Conservation (phyloP, 2,329 filamentous ascomycete genomes). For the Pseudonectria foliicola region DNA sequence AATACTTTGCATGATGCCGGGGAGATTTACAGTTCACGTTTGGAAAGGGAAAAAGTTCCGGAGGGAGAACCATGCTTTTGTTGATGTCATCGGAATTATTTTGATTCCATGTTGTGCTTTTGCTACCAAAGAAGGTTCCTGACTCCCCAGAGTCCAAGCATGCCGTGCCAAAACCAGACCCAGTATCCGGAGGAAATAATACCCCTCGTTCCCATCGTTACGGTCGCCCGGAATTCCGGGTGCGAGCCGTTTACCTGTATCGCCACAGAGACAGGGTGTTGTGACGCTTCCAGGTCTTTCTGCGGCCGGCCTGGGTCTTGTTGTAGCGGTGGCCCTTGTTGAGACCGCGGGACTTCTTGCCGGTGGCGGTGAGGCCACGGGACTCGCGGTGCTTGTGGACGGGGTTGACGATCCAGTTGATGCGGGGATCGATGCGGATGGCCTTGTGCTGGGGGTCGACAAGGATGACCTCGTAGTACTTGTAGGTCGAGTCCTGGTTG, state of each 20-base stretch:
- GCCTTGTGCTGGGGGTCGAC: constrained; percentile 99
- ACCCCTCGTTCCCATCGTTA: constrained; percentile 11
- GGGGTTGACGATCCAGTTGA: constrained; percentile 99
- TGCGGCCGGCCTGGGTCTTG: constrained; percentile 93
- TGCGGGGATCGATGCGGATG: constrained; percentile 96
- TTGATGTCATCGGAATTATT: constrained; percentile 21
- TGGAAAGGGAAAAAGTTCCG: constrained; percentile 3
- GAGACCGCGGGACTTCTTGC: constrained; percentile 99
- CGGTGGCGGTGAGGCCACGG: constrained; percentile 93
- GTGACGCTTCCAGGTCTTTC: constrained; percentile 99
- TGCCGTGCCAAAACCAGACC: constrained; percentile 26
- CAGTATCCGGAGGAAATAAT: constrained; percentile 15
- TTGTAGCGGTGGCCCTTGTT: constrained; percentile 99
- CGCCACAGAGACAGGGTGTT: constrained; percentile 99
- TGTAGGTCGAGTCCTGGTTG: constrained; percentile 99
- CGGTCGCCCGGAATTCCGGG: not conserved
- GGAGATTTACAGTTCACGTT: not conserved
- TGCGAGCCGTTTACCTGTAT: constrained; percentile 65
- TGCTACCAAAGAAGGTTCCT: constrained; percentile 24
- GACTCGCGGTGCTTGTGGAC: constrained; percentile 99
- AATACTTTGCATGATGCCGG: too few relatives aligned
- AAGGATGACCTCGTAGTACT: constrained; percentile 99
- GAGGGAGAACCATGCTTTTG: constrained; percentile 19
- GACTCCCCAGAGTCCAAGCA: constrained; percentile 26
- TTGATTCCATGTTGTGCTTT: constrained; percentile 25